These are phyloP conservation scores for Trypanosoma cruzi DNA, from an alignment of 208 protist genomes.

Conservation along the genomic window DNA sequence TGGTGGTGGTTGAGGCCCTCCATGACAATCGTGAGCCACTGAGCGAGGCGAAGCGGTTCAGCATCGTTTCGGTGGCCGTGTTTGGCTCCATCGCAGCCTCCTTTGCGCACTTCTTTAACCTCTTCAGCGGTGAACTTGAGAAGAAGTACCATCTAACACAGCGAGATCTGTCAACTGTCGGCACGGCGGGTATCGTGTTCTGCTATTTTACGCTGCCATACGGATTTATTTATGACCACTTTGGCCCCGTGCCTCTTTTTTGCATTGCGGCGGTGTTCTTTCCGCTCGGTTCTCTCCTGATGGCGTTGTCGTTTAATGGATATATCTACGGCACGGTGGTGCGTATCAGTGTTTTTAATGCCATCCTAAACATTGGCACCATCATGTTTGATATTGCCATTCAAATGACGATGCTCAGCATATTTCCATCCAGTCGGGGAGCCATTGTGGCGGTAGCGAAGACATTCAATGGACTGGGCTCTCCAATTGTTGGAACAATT, in stretches of 20 bases:
- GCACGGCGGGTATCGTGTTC: constrained; percentile 48
- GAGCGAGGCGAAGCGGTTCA: constrained; percentile 28
- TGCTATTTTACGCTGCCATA: constrained; percentile 44
- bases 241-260: constrained; percentile 41
- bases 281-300: constrained; percentile 43
- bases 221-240: constrained; percentile 58
- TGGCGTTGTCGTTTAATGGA: constrained; percentile 20
- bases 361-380: constrained; percentile 57
- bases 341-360: constrained; percentile 45
- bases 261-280: constrained; percentile 29
- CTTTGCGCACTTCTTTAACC: constrained; percentile 67
- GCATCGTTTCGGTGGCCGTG: constrained; percentile 18
- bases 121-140: constrained; percentile 39
- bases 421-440: constrained; percentile 46
- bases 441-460: constrained; percentile 43
- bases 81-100: constrained; percentile 31
- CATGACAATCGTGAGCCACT: background rate
- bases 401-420: constrained; percentile 53
- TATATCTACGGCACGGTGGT: constrained; percentile 33
- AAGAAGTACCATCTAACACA: constrained; percentile 40
- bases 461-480: background rate
- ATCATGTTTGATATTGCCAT: constrained; percentile 47
- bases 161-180: constrained; percentile 67
- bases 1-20: background rate
- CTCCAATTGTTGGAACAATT: background rate